Conservation (phyloP, 2,329 filamentous ascomycete species). For the Zopfia rhizophila region DNA sequence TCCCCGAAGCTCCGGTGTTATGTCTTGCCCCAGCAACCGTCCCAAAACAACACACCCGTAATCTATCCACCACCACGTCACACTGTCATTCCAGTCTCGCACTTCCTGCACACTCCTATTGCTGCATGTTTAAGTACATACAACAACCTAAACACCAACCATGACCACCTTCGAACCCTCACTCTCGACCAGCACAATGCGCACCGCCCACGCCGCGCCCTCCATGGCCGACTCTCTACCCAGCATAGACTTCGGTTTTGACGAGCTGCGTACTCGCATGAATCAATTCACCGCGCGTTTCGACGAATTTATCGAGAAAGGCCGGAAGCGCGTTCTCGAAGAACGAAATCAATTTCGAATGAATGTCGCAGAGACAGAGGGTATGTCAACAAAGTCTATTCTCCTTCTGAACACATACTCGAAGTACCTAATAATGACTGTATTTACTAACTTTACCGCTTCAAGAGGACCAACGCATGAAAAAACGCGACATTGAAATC, state of each 20-base stretch:
- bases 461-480: slow-evolving; percentile 95
- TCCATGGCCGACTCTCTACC: slow-evolving; percentile 83
- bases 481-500: slow-evolving; percentile 87
- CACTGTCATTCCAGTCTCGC: slow-evolving; percentile 4
- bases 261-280: slow-evolving; percentile 95
- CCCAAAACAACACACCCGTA: slow-evolving; percentile 25
- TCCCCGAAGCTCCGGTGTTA: slow-evolving; percentile 3
- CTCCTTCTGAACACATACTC: slow-evolving; percentile 2
- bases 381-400: slow-evolving; percentile 68
- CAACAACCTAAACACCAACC: slow-evolving; percentile 56
- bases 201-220: slow-evolving; percentile 68
- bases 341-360: slow-evolving; percentile 94
- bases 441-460: slow-evolving; percentile 2
- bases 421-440: slow-evolving; percentile 8
- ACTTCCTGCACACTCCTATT: not conserved
- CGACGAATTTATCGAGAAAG: slow-evolving; percentile 92
- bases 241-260: slow-evolving; percentile 93
- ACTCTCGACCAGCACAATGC: slow-evolving; percentile 70
- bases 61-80: slow-evolving; percentile 29
- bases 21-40: slow-evolving; percentile 46
- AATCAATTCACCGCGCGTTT: slow-evolving; percentile 89
- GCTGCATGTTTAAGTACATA: not conserved
- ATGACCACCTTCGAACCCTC: slow-evolving; percentile 75
- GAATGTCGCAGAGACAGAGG: slow-evolving; percentile 88
- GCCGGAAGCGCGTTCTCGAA: slow-evolving; percentile 87